Conservation (phyloP, 371 early-diverging fungal genomes). For the Neoconidiobolus thromboides region DNA sequence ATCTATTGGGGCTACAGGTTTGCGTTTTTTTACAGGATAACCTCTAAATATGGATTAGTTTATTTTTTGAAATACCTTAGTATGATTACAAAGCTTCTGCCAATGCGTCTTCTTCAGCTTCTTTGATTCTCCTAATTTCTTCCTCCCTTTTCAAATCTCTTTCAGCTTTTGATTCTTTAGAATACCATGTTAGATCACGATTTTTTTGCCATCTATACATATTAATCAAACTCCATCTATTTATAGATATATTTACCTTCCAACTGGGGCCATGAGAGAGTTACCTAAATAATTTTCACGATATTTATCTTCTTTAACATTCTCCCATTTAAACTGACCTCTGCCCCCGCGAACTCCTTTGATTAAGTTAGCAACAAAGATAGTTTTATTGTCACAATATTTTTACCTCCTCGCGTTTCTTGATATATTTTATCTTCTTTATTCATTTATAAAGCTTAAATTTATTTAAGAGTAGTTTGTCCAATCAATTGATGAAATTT, state of each 20-base stretch:
- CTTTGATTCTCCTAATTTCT: slow-evolving; percentile 45
- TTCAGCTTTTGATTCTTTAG: slow-evolving; percentile 17
- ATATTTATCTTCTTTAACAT: slow-evolving; percentile 64
- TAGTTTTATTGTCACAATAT: no score
- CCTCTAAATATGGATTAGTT: neutral
- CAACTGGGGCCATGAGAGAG: slow-evolving; percentile 63
- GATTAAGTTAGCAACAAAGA: no score
- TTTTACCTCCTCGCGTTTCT: no score
- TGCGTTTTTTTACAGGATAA: slow-evolving; percentile 3
- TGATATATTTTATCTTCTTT: no score
- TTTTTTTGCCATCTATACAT: slow-evolving; percentile 30
- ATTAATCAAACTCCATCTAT: neutral
- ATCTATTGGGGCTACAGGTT: neutral
- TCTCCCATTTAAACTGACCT: slow-evolving; percentile 33
- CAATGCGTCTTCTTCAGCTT: slow-evolving; percentile 61
- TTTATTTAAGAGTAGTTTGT: no score
- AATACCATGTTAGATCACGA: slow-evolving; percentile 56
- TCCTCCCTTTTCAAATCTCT: slow-evolving; percentile 8
- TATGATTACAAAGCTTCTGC: slow-evolving; percentile 45
- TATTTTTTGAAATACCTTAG: neutral
- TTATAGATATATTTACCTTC: slow-evolving; percentile 20
- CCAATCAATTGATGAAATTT: no score
- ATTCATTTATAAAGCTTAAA: no score
- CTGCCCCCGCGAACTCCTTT: slow-evolving; percentile 35
- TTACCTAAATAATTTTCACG: slow-evolving; percentile 76